phyloP scores from a whole-genome alignment of 2,329 filamentous ascomycete genomes.

The Ceratocystiopsis minuta region DNA sequence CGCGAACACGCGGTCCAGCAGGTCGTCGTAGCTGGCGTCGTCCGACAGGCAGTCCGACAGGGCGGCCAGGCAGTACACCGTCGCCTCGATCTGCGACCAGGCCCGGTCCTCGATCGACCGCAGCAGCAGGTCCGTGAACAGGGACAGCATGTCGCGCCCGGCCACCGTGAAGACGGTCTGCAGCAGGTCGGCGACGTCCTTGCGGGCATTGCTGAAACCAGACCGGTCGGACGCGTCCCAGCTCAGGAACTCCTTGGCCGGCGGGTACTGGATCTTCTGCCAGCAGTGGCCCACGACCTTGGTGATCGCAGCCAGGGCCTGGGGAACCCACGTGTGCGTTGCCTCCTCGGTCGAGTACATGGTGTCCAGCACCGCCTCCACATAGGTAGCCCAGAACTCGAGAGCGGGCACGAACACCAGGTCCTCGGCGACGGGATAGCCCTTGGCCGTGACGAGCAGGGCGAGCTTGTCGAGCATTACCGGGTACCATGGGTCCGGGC shows the following conservation, averaged over 20 bases:
- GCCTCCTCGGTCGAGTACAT: slow-evolving; percentile 30
- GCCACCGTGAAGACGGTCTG: slow-evolving; percentile 50
- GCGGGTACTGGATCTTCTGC: slow-evolving; percentile 51
- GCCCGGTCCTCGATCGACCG: slow-evolving; percentile 28
- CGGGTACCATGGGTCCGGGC: slow-evolving; percentile 29
- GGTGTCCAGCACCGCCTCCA: slow-evolving; percentile 47
- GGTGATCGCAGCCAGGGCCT: slow-evolving; percentile 40
- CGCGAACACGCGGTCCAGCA: slow-evolving; percentile 43
- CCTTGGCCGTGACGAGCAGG: slow-evolving; percentile 45
- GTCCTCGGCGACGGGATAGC: slow-evolving; percentile 53
- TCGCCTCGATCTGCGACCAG: slow-evolving; percentile 43
- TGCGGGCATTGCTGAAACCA: slow-evolving; percentile 53
- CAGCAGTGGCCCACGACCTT: slow-evolving; percentile 48
- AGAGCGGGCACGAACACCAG: slow-evolving; percentile 55
- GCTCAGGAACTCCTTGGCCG: slow-evolving; percentile 32
- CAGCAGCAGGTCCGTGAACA: slow-evolving; percentile 37
- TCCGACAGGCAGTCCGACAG: slow-evolving; percentile 49
- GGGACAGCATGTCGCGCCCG: slow-evolving; percentile 34
- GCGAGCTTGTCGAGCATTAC: slow-evolving; percentile 40
- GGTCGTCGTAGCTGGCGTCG: slow-evolving; percentile 36
- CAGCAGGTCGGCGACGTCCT: slow-evolving; percentile 63
- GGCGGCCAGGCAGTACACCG: slow-evolving; percentile 44
- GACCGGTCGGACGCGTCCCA: slow-evolving; percentile 56
- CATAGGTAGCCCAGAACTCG: slow-evolving; percentile 67
- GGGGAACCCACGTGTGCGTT: slow-evolving; percentile 33